phyloP scores from a whole-genome alignment of 495 filamentous ascomycete genomes.

The Gamarada debralockiae region DNA sequence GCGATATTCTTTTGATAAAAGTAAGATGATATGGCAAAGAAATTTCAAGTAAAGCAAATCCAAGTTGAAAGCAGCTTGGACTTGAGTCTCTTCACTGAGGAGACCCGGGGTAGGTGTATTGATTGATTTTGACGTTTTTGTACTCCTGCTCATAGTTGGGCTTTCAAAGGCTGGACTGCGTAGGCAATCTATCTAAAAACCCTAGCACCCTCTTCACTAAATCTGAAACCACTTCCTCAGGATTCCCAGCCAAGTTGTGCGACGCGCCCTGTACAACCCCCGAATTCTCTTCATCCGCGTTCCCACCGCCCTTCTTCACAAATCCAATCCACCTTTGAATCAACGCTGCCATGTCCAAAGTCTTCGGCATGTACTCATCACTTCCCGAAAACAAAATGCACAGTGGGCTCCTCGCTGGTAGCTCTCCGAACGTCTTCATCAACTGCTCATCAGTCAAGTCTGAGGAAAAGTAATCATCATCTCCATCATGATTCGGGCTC shows the following conservation, averaged over 20 bases:
- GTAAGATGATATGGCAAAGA: neutral
- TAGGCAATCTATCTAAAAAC: conserved; percentile 43
- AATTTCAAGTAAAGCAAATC: neutral
- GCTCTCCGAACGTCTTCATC: conserved; percentile 58
- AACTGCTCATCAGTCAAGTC: conserved; percentile 62
- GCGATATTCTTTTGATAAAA: too few species aligned
- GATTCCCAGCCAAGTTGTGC: conserved; percentile 52
- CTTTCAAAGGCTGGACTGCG: neutral
- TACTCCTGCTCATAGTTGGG: too few species aligned
- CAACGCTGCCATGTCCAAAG: conserved; percentile 60
- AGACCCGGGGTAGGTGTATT: neutral
- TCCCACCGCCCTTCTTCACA: conserved; percentile 35
- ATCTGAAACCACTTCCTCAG: conserved; percentile 40
- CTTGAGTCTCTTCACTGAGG: neutral
- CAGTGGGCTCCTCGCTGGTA: conserved; percentile 51
- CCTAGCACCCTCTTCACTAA: conserved; percentile 49
- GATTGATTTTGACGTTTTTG: neutral
- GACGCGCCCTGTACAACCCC: conserved; percentile 56
- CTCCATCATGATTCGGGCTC: conserved; percentile 55
- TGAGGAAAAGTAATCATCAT: conserved; percentile 88
- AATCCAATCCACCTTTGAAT: conserved; percentile 58
- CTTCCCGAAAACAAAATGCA: conserved; percentile 64
- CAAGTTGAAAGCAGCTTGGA: neutral
- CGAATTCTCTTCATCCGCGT: conserved; percentile 48
- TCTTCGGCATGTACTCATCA: conserved; percentile 66